Evolutionary conservation across 1,284 basidiomycete species (phyloP).

Genomic region (Trametes hirsuta): DNA sequence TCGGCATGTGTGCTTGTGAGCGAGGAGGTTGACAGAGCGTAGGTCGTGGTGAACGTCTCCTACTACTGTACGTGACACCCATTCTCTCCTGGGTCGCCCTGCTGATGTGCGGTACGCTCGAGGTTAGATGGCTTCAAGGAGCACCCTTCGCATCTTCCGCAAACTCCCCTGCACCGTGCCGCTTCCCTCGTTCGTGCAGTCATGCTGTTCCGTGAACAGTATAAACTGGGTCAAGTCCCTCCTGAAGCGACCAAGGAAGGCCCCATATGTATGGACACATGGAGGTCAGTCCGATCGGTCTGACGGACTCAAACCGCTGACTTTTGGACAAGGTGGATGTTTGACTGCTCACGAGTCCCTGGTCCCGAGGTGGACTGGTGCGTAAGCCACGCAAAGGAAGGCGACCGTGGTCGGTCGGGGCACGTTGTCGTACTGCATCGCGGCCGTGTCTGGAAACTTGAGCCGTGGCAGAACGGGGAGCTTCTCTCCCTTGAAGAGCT

Average conservation of each 20-base stretch:
- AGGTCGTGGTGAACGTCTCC: constrained; percentile 83
- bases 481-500: constrained; percentile 75
- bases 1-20: not conserved
- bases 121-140: constrained; percentile 72
- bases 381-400: constrained; percentile 64
- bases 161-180: constrained; percentile 70
- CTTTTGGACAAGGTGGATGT: constrained; percentile 78
- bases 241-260: constrained; percentile 79
- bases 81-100: not conserved
- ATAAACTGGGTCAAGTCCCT: constrained; percentile 66
- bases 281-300: constrained; percentile 51
- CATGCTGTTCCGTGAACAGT: constrained; percentile 72
- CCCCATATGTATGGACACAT: constrained; percentile 87
- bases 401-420: constrained; percentile 66
- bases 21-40: not conserved
- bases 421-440: constrained; percentile 81
- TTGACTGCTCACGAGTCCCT: constrained; percentile 87
- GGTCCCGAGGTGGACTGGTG: constrained; percentile 77
- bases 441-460: constrained; percentile 79
- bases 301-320: not conserved
- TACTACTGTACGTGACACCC: constrained; percentile 67
- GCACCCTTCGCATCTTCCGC: constrained; percentile 61
- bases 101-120: not conserved
- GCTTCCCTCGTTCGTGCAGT: constrained; percentile 71
- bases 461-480: constrained; percentile 55